Conservation (phyloP, 129 eudicot genomes). For the Arctium minus region DNA sequence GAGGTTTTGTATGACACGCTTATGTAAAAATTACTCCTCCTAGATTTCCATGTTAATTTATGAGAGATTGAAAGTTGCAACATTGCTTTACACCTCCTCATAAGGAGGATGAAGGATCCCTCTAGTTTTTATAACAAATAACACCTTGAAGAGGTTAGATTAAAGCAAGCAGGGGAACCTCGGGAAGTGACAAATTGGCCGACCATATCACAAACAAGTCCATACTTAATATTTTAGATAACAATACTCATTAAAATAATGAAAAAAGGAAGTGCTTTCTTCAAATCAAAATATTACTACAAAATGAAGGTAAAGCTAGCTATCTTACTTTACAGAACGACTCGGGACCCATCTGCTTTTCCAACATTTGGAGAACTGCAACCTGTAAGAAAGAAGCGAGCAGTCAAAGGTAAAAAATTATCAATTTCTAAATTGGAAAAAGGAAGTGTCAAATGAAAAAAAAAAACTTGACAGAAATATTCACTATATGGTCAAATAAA, state of each 20-base stretch:
- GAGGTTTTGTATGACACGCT: background rate
- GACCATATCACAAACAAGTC: slow-evolving; percentile 9
- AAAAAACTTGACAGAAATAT: background rate
- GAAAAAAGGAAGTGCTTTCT: background rate
- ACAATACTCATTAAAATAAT: background rate
- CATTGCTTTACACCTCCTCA: background rate
- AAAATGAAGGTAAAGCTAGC: slow-evolving; percentile 9
- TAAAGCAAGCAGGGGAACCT: background rate
- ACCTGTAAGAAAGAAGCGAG: slow-evolving; percentile 42
- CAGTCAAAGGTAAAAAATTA: background rate
- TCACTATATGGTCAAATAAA: background rate
- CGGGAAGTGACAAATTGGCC: background rate
- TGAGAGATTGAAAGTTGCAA: background rate
- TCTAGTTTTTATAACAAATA: background rate
- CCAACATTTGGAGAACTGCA: slow-evolving; percentile 96
- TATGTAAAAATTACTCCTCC: background rate
- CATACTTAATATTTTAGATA: background rate
- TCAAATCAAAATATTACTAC: background rate
- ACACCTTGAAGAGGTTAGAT: background rate
- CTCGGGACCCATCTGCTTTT: slow-evolving; percentile 99
- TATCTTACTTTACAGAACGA: slow-evolving; percentile 77
- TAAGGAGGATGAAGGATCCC: background rate
- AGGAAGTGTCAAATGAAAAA: background rate
- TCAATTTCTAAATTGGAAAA: background rate
- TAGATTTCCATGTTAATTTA: background rate